Evolutionary conservation across 108 stramenopile genomes (phyloP).

Genomic region (Nitzschia palea): DNA sequence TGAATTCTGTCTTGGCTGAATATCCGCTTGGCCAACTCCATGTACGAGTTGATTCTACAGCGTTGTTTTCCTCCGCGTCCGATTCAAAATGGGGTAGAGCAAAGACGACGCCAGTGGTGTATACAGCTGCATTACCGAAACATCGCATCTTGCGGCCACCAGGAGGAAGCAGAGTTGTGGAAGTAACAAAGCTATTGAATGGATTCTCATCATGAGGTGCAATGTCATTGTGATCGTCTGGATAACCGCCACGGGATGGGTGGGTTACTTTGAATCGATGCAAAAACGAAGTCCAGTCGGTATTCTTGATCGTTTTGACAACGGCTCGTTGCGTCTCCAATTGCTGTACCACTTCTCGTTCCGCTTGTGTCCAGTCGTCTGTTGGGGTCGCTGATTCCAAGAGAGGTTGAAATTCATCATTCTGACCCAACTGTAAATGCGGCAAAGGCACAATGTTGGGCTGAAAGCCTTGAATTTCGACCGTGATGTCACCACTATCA

Average conservation of each 20-base stretch:
- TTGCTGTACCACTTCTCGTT: conserved; percentile 65
- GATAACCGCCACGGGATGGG: conserved; percentile 16
- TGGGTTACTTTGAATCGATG: conserved; percentile 50
- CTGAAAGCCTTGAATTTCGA: conserved; percentile 65
- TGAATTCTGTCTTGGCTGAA: conserved; percentile 58
- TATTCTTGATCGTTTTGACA: conserved; percentile 81
- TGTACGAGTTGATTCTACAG: conserved; percentile 58
- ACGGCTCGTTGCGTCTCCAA: conserved; percentile 59
- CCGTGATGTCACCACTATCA: conserved; percentile 1
- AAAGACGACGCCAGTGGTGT: conserved; percentile 81
- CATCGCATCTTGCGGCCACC: conserved; percentile 80
- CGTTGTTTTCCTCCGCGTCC: conserved; percentile 53
- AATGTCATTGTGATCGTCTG: conserved; percentile 30
- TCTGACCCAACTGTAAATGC: conserved; percentile 51
- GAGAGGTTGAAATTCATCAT: conserved; percentile 63
- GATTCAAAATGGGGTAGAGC: conserved; percentile 53
- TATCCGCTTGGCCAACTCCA: conserved; percentile 78
- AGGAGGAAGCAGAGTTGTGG: conserved; percentile 70
- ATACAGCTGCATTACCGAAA: conserved; percentile 72
- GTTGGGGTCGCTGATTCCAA: conserved; percentile 32
- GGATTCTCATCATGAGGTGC: conserved; percentile 30
- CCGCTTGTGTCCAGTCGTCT: conserved; percentile 51
- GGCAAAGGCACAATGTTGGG: conserved; percentile 75
- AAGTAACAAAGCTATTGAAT: conserved; percentile 82
- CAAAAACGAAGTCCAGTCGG: conserved; percentile 81